Conservation (phyloP, 23 red algal species). For the Gracilaria domingensis region DNA sequence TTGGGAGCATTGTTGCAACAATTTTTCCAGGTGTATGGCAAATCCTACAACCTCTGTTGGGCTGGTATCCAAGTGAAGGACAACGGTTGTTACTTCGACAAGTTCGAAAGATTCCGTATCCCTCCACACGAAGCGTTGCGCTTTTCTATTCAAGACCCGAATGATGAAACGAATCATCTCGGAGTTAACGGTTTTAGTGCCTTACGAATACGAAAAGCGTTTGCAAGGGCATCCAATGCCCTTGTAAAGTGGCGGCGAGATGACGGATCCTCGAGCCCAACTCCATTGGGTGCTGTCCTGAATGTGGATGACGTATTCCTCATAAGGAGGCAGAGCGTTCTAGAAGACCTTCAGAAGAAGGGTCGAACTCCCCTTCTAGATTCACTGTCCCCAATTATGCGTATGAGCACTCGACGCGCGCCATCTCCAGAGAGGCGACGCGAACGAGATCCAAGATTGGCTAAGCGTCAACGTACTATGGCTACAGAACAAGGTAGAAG, state of each 20-base stretch:
- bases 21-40: constrained; percentile 90
- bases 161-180: constrained; percentile 84
- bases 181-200: constrained; percentile 78
- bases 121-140: constrained; percentile 55
- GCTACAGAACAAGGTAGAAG: constrained; percentile 24
- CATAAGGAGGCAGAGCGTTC: constrained; percentile 36
- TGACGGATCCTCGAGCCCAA: constrained; percentile 44
- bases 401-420: background rate
- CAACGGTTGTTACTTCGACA: constrained; percentile 83
- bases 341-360: constrained; percentile 59
- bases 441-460: constrained; percentile 45
- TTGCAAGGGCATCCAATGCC: constrained; percentile 59
- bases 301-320: constrained; percentile 55
- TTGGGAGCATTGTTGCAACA: constrained; percentile 72
- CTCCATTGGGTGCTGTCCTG: constrained; percentile 61
- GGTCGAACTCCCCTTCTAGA: constrained; percentile 34
- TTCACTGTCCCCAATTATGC: constrained; percentile 16
- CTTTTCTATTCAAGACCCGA: constrained; percentile 87
- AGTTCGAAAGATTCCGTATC: constrained; percentile 60
- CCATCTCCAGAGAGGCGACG: constrained; percentile 27
- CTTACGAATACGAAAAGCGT: constrained; percentile 67
- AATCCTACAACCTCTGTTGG: constrained; percentile 72
- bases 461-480: constrained; percentile 40
- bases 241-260: constrained; percentile 73
- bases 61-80: constrained; percentile 76